Percentiles rank a stretch among this genome's conserved stretches.
phyloP scores from a whole-genome alignment of 768 basidiomycete genomes.

The Hirschioporus abietinus region DNA sequence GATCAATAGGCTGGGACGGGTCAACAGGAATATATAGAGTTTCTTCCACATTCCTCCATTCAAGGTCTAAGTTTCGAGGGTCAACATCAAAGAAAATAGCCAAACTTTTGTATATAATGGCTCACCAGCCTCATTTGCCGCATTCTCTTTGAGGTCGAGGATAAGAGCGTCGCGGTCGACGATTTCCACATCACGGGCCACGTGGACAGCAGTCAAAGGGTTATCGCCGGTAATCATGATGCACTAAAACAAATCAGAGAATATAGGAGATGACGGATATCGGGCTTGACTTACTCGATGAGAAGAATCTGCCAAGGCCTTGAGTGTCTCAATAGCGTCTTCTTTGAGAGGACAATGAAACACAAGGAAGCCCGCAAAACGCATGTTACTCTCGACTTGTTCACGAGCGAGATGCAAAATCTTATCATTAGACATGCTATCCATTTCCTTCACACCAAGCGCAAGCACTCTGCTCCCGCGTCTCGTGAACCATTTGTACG shows the following conservation, averaged over 20 bases:
- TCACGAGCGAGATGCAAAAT: slow-evolving; percentile 86
- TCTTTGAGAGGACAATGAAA: slow-evolving; percentile 97
- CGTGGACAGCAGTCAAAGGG: slow-evolving; percentile 93
- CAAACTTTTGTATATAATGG: slow-evolving; percentile 4
- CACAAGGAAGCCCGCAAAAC: slow-evolving; percentile 94
- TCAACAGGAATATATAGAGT: slow-evolving; percentile 82
- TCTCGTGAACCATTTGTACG: slow-evolving; percentile 91
- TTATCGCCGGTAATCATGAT: slow-evolving; percentile 99
- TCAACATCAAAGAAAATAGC: background rate
- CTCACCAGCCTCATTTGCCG: slow-evolving; percentile 63
- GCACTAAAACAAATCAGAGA: slow-evolving; percentile 47
- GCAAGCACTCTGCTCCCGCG: slow-evolving; percentile 93
- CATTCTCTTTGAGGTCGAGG: slow-evolving; percentile 82
- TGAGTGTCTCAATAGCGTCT: slow-evolving; percentile 86
- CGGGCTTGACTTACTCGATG: slow-evolving; percentile 67
- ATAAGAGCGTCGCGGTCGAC: slow-evolving; percentile 94
- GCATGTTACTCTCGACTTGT: slow-evolving; percentile 69
- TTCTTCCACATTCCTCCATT: slow-evolving; percentile 94
- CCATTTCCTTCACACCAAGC: slow-evolving; percentile 82
- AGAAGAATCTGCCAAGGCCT: slow-evolving; percentile 93
- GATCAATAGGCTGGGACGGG: slow-evolving; percentile 73
- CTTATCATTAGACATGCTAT: slow-evolving; percentile 62
- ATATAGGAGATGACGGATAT: background rate
- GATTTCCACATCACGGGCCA: slow-evolving; percentile 94
- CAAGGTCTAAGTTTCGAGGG: slow-evolving; percentile 52